Evolutionary conservation across 176 grass and related monocot species (phyloP), one percentile per base, ranked within the genome.

Genomic region (Ampelocalamus luodianensis): DNA sequence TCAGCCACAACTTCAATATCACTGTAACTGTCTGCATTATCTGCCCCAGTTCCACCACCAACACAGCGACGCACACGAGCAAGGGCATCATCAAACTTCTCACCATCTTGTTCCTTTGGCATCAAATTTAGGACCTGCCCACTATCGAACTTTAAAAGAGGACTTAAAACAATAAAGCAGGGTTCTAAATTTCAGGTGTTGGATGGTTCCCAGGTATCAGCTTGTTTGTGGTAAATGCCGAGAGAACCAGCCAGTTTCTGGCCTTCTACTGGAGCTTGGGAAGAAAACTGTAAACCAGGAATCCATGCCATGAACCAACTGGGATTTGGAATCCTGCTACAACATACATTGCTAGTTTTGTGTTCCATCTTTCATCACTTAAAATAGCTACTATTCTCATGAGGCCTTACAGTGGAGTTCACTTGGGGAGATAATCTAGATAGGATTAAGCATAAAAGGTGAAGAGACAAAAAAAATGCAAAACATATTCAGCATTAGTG

Each of bases 1-100:
- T 98, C 88, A 60, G 93, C 88, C 45, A 98, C 91, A 64, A 98
- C 88, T 84, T 98, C 96, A 26, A 98, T 90, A 88, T 98, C 96
- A 36, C 91, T 98, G 82, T 98, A 93, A 59, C 91, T 90, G 32
- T 92, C 90, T 42, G 91, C 89, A 72, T 90, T 82, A 76, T 90
- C 90, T 71, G 82, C 87, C 82, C 79, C 86, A 62, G 85, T 81
- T 86, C 95, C 91, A 83, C 93, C 95, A 74, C 93, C 89, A 93
- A 98, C 79, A 81, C 93, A 98, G 72, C 91, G 91, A 46, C 89
- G 51, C 46, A 98, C 93, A 81, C 96, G 96, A 58, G 83, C 54
- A 92, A 98, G 91, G 60, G 96, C 91, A 86, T 93, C 85, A 83
- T 93, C 83, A 74, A 95, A 93, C 40, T 65, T 88, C 75, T 95